Evolutionary conservation across 768 basidiomycete species (phyloP), one percentile per base, ranked within the genome.

Genomic region (Megacollybia marginata): DNA sequence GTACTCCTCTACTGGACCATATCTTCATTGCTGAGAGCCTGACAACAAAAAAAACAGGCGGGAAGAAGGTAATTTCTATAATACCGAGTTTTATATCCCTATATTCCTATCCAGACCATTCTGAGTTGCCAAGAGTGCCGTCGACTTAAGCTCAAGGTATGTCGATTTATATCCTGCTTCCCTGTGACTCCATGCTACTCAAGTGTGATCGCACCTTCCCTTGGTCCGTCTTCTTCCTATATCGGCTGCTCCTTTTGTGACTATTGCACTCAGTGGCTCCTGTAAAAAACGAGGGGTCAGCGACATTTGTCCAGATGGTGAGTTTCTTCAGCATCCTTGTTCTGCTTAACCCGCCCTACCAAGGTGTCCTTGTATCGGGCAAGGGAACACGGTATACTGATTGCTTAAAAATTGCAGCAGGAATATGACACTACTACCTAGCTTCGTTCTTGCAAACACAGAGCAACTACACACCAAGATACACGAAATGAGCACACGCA

Each of bases 391-490:
- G 80, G 61, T 66, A 28, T 28, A 28, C 4, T 28, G 6, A 6
- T 28, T 28, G 23, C 23, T 28, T 28, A 28, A 28, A 28, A 28
- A 28, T 28, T 28, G 23, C 23, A 28, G 23, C 23, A 28, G 23
- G 6, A 28, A 28, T 28, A 28, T 28, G 23, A 28, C 23, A 28
- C 23, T 28, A 28, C 23, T 28, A 28, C 23, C 23, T 49, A 71
- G 69, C 46, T 83, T 82, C 53, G 80, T 83, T 56, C 74, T 83
- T 46, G 81, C 81, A 46, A 82, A 82, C 57, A 82, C 81, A 10
- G 81, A 83, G 57, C 80, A 81, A 55, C 68, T 83, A 11, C 82
- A 83, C 54, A 60, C 68, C 18, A 83, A 82, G 63, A 83, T 84
- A 8, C 75, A 79, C 40, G 76, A 79, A 53, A 82, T 84, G 79